These are phyloP conservation scores for Aaosphaeria arxii DNA, from an alignment of 2,329 filamentous ascomycete genomes.

Conservation along the genomic window DNA sequence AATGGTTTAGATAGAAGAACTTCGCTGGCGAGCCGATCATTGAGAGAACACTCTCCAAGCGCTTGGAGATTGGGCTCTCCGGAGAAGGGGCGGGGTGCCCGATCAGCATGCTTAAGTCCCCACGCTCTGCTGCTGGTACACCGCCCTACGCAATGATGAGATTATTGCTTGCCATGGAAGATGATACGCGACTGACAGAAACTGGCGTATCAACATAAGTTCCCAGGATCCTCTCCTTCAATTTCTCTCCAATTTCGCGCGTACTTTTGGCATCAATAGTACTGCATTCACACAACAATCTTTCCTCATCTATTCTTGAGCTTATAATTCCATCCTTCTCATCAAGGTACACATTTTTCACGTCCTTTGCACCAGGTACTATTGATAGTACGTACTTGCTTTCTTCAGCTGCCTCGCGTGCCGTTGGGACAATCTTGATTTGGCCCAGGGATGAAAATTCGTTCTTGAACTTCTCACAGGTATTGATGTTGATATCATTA, in stretches of 20 bases:
- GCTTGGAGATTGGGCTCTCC: conserved; percentile 6
- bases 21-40: conserved; percentile 25
- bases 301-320: conserved; percentile 10
- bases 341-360: conserved; percentile 29
- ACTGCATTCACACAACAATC: conserved; percentile 29
- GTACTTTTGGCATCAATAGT: conserved; percentile 30
- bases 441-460: conserved; percentile 17
- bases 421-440: conserved; percentile 21
- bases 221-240: conserved; percentile 11
- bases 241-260: conserved; percentile 16
- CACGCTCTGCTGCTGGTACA: conserved; percentile 26
- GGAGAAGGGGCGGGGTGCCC: conserved; percentile 16
- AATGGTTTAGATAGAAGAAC: conserved; percentile 25
- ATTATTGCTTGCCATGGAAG: neutral
- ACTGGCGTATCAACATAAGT: conserved; percentile 31
- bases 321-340: conserved; percentile 21
- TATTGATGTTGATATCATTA: conserved; percentile 25
- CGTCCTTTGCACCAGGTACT: conserved; percentile 22
- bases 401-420: conserved; percentile 25
- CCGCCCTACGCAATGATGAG: conserved; percentile 16
- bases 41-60: conserved; percentile 9
- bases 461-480: conserved; percentile 19
- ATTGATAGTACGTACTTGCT: conserved; percentile 26
- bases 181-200: conserved; percentile 16
- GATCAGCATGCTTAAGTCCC: conserved; percentile 24